Evolutionary conservation across 768 basidiomycete genomes (phyloP).

Genomic region (Podaxis sp.): DNA sequence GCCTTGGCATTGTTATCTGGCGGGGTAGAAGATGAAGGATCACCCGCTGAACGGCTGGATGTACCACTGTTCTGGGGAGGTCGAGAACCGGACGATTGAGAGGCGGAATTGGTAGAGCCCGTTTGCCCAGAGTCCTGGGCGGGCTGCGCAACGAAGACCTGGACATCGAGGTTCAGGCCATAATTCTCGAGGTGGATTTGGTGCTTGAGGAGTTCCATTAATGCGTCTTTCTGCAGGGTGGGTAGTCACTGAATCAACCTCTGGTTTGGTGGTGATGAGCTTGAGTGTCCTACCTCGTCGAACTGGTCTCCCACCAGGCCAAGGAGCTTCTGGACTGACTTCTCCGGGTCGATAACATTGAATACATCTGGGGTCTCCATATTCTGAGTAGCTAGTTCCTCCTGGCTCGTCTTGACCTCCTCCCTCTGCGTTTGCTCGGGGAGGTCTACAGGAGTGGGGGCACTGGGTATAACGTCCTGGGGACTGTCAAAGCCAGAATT

Average conservation of each 20-base stretch:
- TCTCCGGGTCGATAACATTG: neutral
- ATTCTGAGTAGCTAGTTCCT: neutral
- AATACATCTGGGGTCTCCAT: neutral
- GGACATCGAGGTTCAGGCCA: neutral
- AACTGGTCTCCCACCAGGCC: neutral
- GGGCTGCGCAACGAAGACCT: neutral
- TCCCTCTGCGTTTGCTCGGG: neutral
- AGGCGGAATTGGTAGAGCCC: neutral
- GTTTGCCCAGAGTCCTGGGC: neutral
- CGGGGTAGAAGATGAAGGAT: neutral
- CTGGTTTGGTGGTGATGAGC: neutral
- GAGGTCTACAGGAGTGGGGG: neutral
- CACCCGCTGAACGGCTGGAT: neutral
- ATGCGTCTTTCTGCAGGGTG: neutral
- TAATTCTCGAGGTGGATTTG: too few relatives aligned
- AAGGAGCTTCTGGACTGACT: neutral
- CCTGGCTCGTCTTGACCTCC: neutral
- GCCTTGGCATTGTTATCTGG: neutral
- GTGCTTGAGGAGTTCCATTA: too few relatives aligned
- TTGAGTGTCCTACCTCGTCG: neutral
- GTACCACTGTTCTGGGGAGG: neutral
- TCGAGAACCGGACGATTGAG: neutral
- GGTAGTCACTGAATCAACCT: neutral
- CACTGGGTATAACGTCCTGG: neutral
- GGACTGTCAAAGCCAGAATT: neutral